Evolutionary conservation across 495 filamentous ascomycete genomes (phyloP).

Genomic region (Neurospora discreta): DNA sequence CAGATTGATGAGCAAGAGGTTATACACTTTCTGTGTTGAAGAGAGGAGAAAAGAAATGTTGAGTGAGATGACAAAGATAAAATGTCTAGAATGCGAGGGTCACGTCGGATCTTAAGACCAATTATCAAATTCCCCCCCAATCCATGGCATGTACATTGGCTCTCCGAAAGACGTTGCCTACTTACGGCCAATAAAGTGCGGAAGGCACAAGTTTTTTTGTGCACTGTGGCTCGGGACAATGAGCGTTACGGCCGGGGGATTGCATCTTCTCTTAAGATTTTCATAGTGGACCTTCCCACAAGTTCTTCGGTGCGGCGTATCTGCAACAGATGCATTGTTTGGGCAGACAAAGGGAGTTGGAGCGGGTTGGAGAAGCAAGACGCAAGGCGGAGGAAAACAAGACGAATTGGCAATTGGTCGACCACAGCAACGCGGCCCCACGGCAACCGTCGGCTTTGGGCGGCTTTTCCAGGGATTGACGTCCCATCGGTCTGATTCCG

Average conservation of each 20-base stretch:
- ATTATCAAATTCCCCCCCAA: background rate
- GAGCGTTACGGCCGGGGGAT: background rate
- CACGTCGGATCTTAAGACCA: background rate
- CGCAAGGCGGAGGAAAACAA: background rate
- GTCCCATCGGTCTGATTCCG: conserved; percentile 19
- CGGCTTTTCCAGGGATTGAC: conserved; percentile 17
- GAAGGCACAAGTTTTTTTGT: background rate
- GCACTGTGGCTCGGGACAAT: background rate
- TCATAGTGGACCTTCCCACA: too few species aligned
- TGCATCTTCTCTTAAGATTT: background rate
- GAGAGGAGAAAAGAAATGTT: background rate
- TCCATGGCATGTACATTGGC: background rate
- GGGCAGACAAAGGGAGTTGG: background rate
- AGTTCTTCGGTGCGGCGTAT: background rate
- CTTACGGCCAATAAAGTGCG: background rate
- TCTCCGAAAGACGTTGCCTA: background rate
- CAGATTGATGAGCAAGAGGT: background rate
- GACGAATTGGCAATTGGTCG: background rate
- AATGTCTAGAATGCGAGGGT: background rate
- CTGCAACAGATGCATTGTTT: background rate
- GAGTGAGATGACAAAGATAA: background rate
- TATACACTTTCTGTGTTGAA: background rate
- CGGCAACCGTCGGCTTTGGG: conserved; percentile 21
- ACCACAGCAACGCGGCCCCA: background rate
- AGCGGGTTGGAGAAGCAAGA: background rate